Percentiles rank a stretch among this genome's conserved stretches.
Evolutionary conservation across 352 stramenopile genomes (phyloP).

Genomic region (Phytophthora lateralis): DNA sequence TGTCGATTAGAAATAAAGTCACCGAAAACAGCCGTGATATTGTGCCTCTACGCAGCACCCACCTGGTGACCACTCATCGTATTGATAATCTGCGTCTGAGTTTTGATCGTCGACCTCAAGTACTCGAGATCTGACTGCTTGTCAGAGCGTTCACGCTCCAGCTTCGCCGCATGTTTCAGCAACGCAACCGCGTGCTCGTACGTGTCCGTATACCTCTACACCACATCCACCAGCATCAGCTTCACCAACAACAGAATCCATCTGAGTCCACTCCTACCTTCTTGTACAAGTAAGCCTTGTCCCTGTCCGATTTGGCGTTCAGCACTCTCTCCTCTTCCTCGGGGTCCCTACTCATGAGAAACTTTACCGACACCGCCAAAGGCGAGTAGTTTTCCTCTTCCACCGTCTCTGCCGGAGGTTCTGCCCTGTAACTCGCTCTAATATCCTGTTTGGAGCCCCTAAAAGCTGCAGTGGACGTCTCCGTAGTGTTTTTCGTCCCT

Average conservation of each 20-base stretch:
- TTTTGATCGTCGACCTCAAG: conserved; percentile 51
- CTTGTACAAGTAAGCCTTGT: conserved; percentile 76
- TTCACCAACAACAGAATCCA: neutral
- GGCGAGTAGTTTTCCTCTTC: conserved; percentile 31
- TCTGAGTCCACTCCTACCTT: conserved; percentile 43
- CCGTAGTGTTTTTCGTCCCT: conserved; percentile 7
- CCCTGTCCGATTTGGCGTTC: conserved; percentile 59
- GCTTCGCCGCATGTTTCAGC: conserved; percentile 44
- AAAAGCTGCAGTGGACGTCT: neutral
- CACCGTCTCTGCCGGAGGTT: neutral
- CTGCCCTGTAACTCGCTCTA: conserved; percentile 5
- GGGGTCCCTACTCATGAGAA: conserved; percentile 58
- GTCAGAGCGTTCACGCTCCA: conserved; percentile 46
- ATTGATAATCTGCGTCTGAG: conserved; percentile 61
- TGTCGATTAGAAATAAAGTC: conserved; percentile 9
- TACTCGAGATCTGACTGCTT: conserved; percentile 54
- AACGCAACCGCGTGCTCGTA: conserved; percentile 64
- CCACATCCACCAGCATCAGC: neutral
- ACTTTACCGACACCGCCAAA: conserved; percentile 50
- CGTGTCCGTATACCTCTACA: conserved; percentile 70
- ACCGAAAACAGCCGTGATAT: neutral
- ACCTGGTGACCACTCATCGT: conserved; percentile 56
- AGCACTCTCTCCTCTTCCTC: conserved; percentile 67
- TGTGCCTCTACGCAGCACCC: neutral
- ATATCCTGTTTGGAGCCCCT: conserved; percentile 9